Base-by-base conservation (phyloP, 108 stramenopile species). In the Cyclotella baltica region DNA sequence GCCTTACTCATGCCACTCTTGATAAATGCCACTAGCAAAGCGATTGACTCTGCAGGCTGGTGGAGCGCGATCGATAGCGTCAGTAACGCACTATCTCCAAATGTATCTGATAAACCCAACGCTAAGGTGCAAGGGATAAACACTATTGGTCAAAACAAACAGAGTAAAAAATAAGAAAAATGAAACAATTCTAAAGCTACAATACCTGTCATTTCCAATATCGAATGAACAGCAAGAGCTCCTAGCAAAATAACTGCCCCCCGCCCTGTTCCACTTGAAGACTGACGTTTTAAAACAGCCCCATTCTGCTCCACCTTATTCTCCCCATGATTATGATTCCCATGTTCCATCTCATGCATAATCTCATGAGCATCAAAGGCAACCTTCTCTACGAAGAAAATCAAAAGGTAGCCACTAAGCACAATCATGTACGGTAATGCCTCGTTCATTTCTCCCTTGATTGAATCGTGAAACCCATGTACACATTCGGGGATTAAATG, bases 341-440 rank as follows among this genome's bases (percentile, higher is more conserved):
- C 87, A 19, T 62, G 73, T 61, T 92, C 87, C 94, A 90, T 87
- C 62, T 93, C 91, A 63, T 94, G 86, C 85, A 96, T 75, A 31
- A 96, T 85, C 36, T 88, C 91, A 81, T 98, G 92, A 0, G 96
- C 88, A 86, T 96, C 96, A 81, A 98, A 98, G 15, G 96, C 96
- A 36, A 98, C 90, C 84, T 98, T 98, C 82, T 98, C 98, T 52
- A 99, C 94, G 87, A 98, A 97, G 72, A 98, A 97, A 50, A 99
- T 98, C 19, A 97, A 65, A 72, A 99, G 63, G 81, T 98, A 99
- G 9, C 97, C 96, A 8, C 78, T 84, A 52, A 98, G 70, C 18
- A 94, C 90, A 55, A 94, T 77, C 83, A 92, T 86, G 66, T 88
- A 96, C 23, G 90, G 94, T 28, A 83, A 88, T 30, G 83, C 91